Evolutionary conservation across 2,329 filamentous ascomycete genomes (phyloP), one percentile per base, ranked within the genome.

Genomic region (Ceratocystis huliohia): DNA sequence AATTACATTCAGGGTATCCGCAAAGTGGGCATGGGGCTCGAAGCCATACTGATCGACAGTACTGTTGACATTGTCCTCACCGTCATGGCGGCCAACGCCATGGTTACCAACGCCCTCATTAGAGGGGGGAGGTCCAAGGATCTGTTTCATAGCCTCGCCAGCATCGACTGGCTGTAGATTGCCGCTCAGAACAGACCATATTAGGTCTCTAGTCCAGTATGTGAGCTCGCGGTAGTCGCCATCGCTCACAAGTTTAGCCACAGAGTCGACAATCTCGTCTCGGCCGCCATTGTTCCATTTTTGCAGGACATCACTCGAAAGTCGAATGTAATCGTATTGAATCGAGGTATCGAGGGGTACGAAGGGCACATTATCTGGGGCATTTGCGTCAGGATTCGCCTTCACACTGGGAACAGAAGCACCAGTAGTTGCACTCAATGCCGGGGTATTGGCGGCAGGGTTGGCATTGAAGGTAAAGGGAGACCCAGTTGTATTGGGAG

Each of bases 1-100:
- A 65, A 94, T 82, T 68, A 94, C 86, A 2, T 89, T 89, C 45
- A 97, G 77, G 0, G 85, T 89, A 75, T 96, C 92, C 69, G 96
- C 82, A 72, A 97, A 94, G 20, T 92, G 78, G 2, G 85, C 84
- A 65, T 85, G 82, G 3, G 85, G 78, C 71, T 88, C 84, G 70
- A 88, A 83, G 37, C 75, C 75, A 69, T 74, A 81, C 68, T 71
- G 78, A 73, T 80, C 78, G 56, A n/a, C 30, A n/a, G 56, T n/a
- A 67, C 80, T 41, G 1, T 15, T 41, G 37, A 13, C 10, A 15
- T 15, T 15, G 13, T 41, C 10, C 10, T 41, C 10, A 13, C 15
- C 3, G 37, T 41, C 37, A 41, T 15, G 10, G 3, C 13, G 37
- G 10, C 37, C 37, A 13, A 15, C 37, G 8, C 37, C 10, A 41